These are phyloP conservation scores for Colletotrichum destructivum DNA, from an alignment of 2,329 filamentous ascomycete genomes.

Conservation along the genomic window DNA sequence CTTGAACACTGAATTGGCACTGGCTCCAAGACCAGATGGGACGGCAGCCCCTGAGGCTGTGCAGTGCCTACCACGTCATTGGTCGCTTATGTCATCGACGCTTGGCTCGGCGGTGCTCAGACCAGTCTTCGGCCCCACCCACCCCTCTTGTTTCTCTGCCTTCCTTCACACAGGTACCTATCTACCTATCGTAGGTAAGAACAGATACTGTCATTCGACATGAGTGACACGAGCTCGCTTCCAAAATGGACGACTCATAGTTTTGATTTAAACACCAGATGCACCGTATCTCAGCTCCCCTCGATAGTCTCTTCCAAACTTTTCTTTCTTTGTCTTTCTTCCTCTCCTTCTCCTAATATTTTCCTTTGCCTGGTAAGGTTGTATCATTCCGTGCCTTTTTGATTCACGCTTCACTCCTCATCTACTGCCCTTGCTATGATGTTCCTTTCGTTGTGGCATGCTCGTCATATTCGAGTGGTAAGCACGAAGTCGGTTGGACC, in stretches of 20 bases:
- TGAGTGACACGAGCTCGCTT: background rate
- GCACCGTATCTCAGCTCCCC: too few species aligned
- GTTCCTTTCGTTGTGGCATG: background rate
- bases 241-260: background rate
- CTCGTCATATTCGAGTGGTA: background rate
- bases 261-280: background rate
- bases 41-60: slow-evolving; percentile 21
- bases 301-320: too few species aligned
- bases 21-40: background rate
- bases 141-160: too few species aligned
- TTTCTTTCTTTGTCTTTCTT: too few species aligned
- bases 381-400: too few species aligned
- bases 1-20: background rate
- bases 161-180: background rate
- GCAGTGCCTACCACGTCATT: slow-evolving; percentile 8
- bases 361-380: too few species aligned
- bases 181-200: background rate
- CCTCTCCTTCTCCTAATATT: too few species aligned
- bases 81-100: slow-evolving; percentile 14
- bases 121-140: background rate
- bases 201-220: background rate
- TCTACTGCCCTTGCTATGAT: too few species aligned
- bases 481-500: background rate
- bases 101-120: background rate
- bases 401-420: too few species aligned